A percentile compares a stretch with the other conserved stretches of the same genome.
phyloP scores from a whole-genome alignment of 129 eudicot genomes.

The Helianthus annuus region HanXRQr2.0-SUNRISE NC_035442.2:168417513-168418012 shows the following conservation, averaged over 20 bases:
- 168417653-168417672: conserved; percentile 49
- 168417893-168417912: conserved; percentile 75
- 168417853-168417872: background rate
- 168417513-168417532: conserved; percentile 63
- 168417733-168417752: conserved; percentile 86
- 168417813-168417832: background rate
- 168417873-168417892: conserved; percentile 30
- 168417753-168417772: background rate
- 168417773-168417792: background rate
- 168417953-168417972: conserved; percentile 79
- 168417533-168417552: conserved; percentile 17
- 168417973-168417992: conserved; percentile 84
- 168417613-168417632: conserved; percentile 91
- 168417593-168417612: conserved; percentile 46
- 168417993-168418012: conserved; percentile 74
- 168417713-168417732: conserved; percentile 83
- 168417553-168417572: background rate
- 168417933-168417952: conserved; percentile 60
- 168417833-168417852: background rate
- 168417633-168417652: conserved; percentile 62
- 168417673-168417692: conserved; percentile 56
- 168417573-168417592: conserved; percentile 18
- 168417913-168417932: conserved; percentile 65
- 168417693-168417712: conserved; percentile 73
- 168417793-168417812: background rate